Conservation (phyloP, 2,329 filamentous ascomycete species). For the Dothideomycetidae sp. region DNA sequence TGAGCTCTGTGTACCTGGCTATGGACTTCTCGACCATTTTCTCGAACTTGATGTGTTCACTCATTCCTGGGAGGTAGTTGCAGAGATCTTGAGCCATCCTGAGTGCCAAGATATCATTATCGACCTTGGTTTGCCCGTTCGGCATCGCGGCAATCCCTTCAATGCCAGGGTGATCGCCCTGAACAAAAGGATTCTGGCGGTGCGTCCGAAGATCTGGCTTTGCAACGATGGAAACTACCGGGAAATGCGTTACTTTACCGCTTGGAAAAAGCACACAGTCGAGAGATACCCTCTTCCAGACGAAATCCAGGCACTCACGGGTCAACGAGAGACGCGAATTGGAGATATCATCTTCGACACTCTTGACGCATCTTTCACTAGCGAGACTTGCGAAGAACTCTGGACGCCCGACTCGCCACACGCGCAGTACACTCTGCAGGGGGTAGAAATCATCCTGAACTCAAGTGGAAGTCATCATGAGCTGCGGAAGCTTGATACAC, state of each 20-base stretch:
- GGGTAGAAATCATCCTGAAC: slow-evolving; percentile 49
- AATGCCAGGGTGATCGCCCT: slow-evolving; percentile 52
- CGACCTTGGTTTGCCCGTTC: slow-evolving; percentile 38
- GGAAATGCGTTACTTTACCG: slow-evolving; percentile 42
- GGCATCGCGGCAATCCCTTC: slow-evolving; percentile 48
- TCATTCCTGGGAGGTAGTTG: slow-evolving; percentile 45
- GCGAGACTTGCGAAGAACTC: slow-evolving; percentile 55
- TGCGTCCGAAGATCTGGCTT: slow-evolving; percentile 58
- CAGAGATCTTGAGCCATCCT: slow-evolving; percentile 44
- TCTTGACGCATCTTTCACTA: slow-evolving; percentile 47
- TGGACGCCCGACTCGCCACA: slow-evolving; percentile 47
- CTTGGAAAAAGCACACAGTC: slow-evolving; percentile 45
- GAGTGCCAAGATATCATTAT: slow-evolving; percentile 52
- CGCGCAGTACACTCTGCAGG: slow-evolving; percentile 48
- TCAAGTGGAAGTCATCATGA: slow-evolving; percentile 54
- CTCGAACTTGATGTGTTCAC: slow-evolving; percentile 28
- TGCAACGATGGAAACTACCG: slow-evolving; percentile 52
- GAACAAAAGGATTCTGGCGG: slow-evolving; percentile 54
- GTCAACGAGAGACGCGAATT: slow-evolving; percentile 45
- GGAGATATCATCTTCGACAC: slow-evolving; percentile 53
- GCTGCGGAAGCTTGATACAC: slow-evolving; percentile 49
- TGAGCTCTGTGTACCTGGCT: slow-evolving; percentile 43
- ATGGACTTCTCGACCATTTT: slow-evolving; percentile 54
- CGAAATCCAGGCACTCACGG: slow-evolving; percentile 42
- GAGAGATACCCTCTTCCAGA: slow-evolving; percentile 53